Percentiles rank a stretch among this genome's conserved stretches.
Evolutionary conservation across 495 filamentous ascomycete genomes (phyloP).

Genomic region (Extremus antarcticus): DNA sequence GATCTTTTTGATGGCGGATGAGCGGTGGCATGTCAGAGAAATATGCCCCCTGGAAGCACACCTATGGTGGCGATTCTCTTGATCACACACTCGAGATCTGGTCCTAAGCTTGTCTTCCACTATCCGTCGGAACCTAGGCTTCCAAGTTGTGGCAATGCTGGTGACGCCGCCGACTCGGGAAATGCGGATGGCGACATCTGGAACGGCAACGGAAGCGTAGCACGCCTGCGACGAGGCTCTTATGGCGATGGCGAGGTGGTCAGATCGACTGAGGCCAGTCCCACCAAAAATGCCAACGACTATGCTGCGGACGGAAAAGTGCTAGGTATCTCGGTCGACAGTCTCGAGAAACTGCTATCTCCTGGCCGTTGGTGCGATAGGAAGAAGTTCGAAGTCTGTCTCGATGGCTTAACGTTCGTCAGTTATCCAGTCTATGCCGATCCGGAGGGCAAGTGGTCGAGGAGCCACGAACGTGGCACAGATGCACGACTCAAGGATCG

Average conservation of each 20-base stretch:
- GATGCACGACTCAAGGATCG: too few relatives aligned
- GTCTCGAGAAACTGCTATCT: slow-evolving; percentile 73
- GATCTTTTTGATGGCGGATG: too few relatives aligned
- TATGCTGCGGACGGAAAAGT: slow-evolving; percentile 53
- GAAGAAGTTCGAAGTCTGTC: slow-evolving; percentile 70
- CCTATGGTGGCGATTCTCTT: slow-evolving; percentile 13
- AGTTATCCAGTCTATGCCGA: slow-evolving; percentile 80
- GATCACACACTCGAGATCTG: slow-evolving; percentile 9
- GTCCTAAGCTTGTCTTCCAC: slow-evolving; percentile 17
- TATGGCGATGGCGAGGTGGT: too few relatives aligned
- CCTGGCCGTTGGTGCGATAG: slow-evolving; percentile 75
- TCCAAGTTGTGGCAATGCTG: background rate
- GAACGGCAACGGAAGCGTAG: background rate
- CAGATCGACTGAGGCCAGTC: too few relatives aligned
- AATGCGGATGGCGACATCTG: background rate
- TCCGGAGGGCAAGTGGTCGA: slow-evolving; percentile 67
- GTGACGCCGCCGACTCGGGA: background rate
- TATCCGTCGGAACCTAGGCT: slow-evolving; percentile 4
- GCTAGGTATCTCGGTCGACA: slow-evolving; percentile 61
- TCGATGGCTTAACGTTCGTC: slow-evolving; percentile 76
- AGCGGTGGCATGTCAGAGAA: too few relatives aligned
- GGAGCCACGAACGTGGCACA: background rate
- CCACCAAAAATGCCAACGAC: too few relatives aligned
- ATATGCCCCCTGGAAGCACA: too few relatives aligned
- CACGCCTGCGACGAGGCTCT: too few relatives aligned